Conservation (phyloP, 1,284 basidiomycete genomes). For the Sporisorium scitamineum region DNA sequence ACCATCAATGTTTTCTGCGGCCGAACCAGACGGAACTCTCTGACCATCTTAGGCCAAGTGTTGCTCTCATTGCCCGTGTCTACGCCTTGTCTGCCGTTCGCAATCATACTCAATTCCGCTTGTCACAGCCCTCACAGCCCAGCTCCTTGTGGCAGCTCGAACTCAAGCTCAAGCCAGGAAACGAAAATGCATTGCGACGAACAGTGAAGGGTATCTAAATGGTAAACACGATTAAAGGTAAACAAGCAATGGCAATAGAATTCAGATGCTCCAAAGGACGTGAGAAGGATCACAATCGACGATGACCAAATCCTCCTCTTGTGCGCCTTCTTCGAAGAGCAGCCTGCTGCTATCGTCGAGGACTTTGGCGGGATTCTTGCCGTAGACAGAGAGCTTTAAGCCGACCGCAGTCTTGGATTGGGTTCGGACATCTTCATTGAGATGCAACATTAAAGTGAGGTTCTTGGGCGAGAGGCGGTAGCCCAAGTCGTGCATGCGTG, state of each 20-base stretch:
- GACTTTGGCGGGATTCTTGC: conserved; percentile 20
- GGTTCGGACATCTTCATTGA: conserved; percentile 14
- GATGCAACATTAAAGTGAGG: conserved; percentile 25
- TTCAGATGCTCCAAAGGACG: conserved; percentile 32
- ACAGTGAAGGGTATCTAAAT: conserved; percentile 1
- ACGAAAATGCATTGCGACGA: not conserved
- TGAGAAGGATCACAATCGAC: conserved; percentile 37
- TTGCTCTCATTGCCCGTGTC: too few relatives aligned
- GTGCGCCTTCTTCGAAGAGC: conserved; percentile 40
- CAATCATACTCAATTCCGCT: too few relatives aligned
- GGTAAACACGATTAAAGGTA: not conserved
- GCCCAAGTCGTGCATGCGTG: conserved; percentile 23
- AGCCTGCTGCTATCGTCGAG: conserved; percentile 32
- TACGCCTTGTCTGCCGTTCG: too few relatives aligned
- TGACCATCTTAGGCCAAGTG: too few relatives aligned
- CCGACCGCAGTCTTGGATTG: conserved; percentile 17
- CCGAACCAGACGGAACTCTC: too few relatives aligned
- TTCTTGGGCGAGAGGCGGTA: conserved; percentile 35
- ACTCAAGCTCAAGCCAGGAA: too few relatives aligned
- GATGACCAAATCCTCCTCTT: conserved; percentile 37
- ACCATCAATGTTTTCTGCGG: too few relatives aligned
- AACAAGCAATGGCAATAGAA: not conserved
- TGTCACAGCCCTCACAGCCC: too few relatives aligned
- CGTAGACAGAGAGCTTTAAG: conserved; percentile 15
- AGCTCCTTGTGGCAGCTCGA: too few relatives aligned